Evolutionary conservation across 2,329 filamentous ascomycete species (phyloP).

Genomic region (Diplodia seriata): DNA sequence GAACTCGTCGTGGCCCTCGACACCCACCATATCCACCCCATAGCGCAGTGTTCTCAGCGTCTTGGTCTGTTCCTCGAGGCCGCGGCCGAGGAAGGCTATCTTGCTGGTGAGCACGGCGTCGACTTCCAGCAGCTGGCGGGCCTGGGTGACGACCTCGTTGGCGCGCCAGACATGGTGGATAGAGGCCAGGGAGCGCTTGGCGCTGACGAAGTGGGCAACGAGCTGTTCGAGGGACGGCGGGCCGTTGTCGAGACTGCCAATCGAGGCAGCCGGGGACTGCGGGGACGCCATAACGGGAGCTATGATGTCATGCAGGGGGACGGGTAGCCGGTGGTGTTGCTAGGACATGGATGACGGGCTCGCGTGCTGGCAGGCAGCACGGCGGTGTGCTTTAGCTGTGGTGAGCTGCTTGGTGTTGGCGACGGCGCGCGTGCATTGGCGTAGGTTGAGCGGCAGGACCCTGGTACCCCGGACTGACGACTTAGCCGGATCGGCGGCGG

Average conservation of each 20-base stretch:
- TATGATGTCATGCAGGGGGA: slow-evolving; percentile 25
- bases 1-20: slow-evolving; percentile 53
- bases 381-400: slow-evolving; percentile 17
- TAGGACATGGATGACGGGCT: slow-evolving; percentile 7
- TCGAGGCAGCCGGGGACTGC: slow-evolving; percentile 50
- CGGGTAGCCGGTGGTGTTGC: not conserved
- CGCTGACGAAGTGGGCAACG: slow-evolving; percentile 81
- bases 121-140: slow-evolving; percentile 78
- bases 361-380: slow-evolving; percentile 22
- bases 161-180: slow-evolving; percentile 84
- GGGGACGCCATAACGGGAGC: slow-evolving; percentile 40
- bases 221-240: slow-evolving; percentile 72
- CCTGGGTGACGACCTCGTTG: slow-evolving; percentile 81
- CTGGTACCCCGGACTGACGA: slow-evolving; percentile 15
- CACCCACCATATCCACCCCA: slow-evolving; percentile 52
- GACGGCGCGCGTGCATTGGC: slow-evolving; percentile 22
- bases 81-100: slow-evolving; percentile 52
- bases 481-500: slow-evolving; percentile 22
- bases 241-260: slow-evolving; percentile 48
- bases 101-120: slow-evolving; percentile 71
- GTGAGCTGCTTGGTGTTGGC: slow-evolving; percentile 23
- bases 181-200: slow-evolving; percentile 85
- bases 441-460: slow-evolving; percentile 14
- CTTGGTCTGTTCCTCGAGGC: slow-evolving; percentile 54
- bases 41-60: slow-evolving; percentile 52